Base-by-base conservation (phyloP, 2,329 filamentous ascomycete genomes). In the Eurotiales sp. region DNA sequence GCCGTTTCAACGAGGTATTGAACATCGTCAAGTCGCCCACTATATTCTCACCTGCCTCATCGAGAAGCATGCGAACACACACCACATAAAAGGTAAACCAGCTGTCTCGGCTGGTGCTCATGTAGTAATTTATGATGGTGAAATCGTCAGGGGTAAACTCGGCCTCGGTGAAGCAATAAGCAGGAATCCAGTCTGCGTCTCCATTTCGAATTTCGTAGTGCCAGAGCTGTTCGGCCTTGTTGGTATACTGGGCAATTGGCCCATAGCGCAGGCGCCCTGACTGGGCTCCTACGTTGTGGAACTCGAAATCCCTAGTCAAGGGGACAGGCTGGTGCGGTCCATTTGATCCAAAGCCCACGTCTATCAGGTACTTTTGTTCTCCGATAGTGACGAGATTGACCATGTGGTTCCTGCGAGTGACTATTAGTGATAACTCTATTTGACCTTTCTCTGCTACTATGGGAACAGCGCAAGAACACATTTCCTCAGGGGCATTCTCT, bases 91-190 rank as follows among this genome's bases (percentile, higher is more conserved):
- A 46, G 14, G 53, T 56, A 45, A 59, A 58, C 36, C 48, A 56
- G 43, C 50, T 52, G 22, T 40, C 48, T 21, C 50, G 56, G 39
- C 53, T 56, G 8, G 52, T 59, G 23, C 47, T 52, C 52, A 53
- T 58, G 32, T 54, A 59, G 22, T 50, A 58, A 30, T 52, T 54
- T 69, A 83, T 72, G 4, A 83, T 72, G 42, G 75, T 73, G 58
- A 80, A 85, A 64, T 86, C 83, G 21, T 67, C 62, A 6, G 73
- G 75, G 19, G 78, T 61, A 62, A 84, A 85, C 64, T 85, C 82
- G 14, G 75, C 71, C 57, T 85, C 79, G 1, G 76, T 75, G 61
- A 87, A 88, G 54, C 75, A 78, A 63, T 87, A 88, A 45, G 74
- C 78, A 2, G 77, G 72, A 32, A 74, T 71, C 79, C 83, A 88